Evolutionary conservation across 2,329 filamentous ascomycete genomes (phyloP).

Genomic region (Keithomyces neogunnii): DNA sequence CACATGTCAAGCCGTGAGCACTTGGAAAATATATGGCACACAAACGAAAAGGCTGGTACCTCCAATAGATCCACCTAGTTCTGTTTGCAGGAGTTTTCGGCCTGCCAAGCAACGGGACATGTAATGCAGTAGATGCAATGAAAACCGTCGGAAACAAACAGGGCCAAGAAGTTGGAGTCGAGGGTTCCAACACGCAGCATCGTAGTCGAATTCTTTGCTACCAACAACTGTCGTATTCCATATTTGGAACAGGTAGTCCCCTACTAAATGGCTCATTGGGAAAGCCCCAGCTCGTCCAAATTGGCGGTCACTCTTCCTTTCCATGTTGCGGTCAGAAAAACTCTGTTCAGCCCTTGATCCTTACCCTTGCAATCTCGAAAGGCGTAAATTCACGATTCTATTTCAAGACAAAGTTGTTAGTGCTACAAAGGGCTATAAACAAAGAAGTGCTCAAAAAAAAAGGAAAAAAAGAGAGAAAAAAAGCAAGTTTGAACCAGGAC

Average conservation of each 20-base stretch:
- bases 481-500: no score
- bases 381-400: neutral
- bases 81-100: neutral
- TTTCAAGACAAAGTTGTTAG: neutral
- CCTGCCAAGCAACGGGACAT: neutral
- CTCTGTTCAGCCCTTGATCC: neutral
- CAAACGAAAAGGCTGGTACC: neutral
- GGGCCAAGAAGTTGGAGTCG: neutral
- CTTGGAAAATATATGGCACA: neutral
- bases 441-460: neutral
- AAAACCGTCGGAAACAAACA: neutral
- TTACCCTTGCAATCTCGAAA: neutral
- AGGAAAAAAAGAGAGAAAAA: neutral
- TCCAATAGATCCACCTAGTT: no score
- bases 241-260: neutral
- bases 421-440: neutral
- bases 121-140: neutral
- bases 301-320: neutral
- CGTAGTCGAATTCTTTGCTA: neutral
- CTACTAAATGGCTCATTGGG: neutral
- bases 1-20: neutral
- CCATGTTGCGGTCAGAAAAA: neutral
- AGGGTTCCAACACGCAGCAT: neutral
- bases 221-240: neutral
- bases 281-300: neutral